Conservation (phyloP, 2,329 filamentous ascomycete genomes). For the Dichotomopilus funicola region DNA sequence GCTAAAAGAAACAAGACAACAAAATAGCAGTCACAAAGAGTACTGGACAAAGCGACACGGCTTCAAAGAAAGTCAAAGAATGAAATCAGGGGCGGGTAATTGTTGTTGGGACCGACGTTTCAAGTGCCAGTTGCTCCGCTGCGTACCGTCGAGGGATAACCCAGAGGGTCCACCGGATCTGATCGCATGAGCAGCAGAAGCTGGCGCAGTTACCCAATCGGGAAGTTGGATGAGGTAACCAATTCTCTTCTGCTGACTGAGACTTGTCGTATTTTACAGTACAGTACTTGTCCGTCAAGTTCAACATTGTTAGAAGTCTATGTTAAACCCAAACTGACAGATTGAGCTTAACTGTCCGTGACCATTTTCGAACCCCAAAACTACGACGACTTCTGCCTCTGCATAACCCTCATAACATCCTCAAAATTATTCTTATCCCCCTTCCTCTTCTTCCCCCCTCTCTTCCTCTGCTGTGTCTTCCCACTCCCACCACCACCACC, state of each 20-base stretch:
- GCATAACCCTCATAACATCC: conserved; percentile 75
- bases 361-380: too few species aligned
- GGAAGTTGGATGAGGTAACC: conserved; percentile 11
- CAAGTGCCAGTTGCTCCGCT: not conserved
- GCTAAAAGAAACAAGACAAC: not conserved
- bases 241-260: not conserved
- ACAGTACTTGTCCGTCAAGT: too few species aligned
- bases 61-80: not conserved
- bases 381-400: conserved; percentile 42
- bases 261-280: too few species aligned
- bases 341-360: too few species aligned
- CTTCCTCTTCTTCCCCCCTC: conserved; percentile 68
- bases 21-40: too few species aligned
- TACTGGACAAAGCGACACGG: not conserved
- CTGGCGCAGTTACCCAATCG: conserved; percentile 12
- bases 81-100: not conserved
- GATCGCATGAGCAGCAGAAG: conserved; percentile 6
- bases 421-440: conserved; percentile 71
- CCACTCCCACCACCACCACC: conserved; percentile 38
- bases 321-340: too few species aligned
- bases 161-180: conserved; percentile 4
- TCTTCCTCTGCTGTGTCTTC: conserved; percentile 56
- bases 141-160: conserved; percentile 2
- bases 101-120: not conserved
- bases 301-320: too few species aligned